Conservation (phyloP, 2,329 filamentous ascomycete species). For the Trichophyton simii region DNA sequence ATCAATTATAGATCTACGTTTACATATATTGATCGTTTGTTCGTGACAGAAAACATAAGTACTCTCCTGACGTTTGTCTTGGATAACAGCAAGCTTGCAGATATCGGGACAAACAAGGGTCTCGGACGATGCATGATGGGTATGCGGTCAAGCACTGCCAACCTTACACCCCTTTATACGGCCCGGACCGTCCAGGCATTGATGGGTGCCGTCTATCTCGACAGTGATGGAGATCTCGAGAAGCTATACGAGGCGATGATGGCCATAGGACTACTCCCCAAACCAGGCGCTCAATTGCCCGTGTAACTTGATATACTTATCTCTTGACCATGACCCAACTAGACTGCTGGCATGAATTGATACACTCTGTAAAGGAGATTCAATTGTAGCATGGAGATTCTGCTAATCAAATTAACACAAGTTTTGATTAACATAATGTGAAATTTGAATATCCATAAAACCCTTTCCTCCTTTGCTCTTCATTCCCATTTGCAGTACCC, state of each 20-base stretch:
- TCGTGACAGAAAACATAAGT: not conserved
- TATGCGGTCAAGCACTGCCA: conserved; percentile 11
- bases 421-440: too few relatives aligned
- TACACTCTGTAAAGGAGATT: too few relatives aligned
- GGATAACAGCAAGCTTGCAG: conserved; percentile 12
- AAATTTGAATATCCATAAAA: too few relatives aligned
- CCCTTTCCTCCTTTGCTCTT: too few relatives aligned
- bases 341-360: not conserved
- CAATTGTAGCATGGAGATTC: too few relatives aligned
- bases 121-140: conserved; percentile 10
- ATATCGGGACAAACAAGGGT: conserved; percentile 6
- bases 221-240: conserved; percentile 15
- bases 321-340: not conserved
- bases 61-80: not conserved
- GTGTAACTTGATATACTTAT: not conserved
- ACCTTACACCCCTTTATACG: conserved; percentile 15
- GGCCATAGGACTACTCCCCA: conserved; percentile 7
- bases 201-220: conserved; percentile 24
- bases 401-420: too few relatives aligned
- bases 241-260: conserved; percentile 9
- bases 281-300: not conserved
- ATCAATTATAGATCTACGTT: too few relatives aligned
- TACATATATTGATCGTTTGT: not conserved
- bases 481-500: too few relatives aligned
- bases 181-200: conserved; percentile 24